Percentiles rank a stretch among this genome's conserved stretches.
These are phyloP conservation scores for Sporisorium reilianum DNA, from an alignment of 1,284 basidiomycete genomes.

Conservation along the genomic window DNA sequence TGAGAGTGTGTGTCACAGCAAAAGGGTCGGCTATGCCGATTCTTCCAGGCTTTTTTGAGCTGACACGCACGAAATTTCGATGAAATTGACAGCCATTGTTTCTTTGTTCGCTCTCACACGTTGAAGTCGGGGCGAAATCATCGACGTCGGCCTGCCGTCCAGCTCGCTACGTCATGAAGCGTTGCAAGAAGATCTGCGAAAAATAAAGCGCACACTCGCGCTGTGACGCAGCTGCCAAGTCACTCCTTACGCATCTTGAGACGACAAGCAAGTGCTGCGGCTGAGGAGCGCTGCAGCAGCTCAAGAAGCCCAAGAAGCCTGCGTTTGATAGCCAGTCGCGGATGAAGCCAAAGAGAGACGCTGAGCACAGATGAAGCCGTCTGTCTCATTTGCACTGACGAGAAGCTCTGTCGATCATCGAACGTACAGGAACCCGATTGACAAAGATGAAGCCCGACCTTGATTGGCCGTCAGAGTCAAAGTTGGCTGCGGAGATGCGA, in stretches of 20 bases:
- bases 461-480: neutral
- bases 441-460: neutral
- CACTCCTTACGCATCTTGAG: neutral
- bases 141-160: neutral
- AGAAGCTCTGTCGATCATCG: neutral
- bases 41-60: neutral
- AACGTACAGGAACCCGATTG: neutral
- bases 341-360: too few species aligned
- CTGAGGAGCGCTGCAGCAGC: too few species aligned
- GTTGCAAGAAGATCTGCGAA: conserved; percentile 1
- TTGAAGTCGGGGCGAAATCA: neutral
- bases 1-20: neutral
- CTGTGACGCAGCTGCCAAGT: neutral
- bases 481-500: conserved; percentile 3
- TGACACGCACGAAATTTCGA: conserved; percentile 14
- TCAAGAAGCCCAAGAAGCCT: too few species aligned
- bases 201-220: neutral
- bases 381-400: neutral
- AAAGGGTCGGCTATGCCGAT: neutral
- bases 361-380: neutral
- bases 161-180: conserved; percentile 8
- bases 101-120: neutral
- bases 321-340: too few species aligned
- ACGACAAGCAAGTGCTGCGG: neutral
- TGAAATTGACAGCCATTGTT: neutral